These are phyloP conservation scores for Neurospora sublineolata DNA, from an alignment of 495 filamentous ascomycete genomes.

Conservation along the genomic window DNA sequence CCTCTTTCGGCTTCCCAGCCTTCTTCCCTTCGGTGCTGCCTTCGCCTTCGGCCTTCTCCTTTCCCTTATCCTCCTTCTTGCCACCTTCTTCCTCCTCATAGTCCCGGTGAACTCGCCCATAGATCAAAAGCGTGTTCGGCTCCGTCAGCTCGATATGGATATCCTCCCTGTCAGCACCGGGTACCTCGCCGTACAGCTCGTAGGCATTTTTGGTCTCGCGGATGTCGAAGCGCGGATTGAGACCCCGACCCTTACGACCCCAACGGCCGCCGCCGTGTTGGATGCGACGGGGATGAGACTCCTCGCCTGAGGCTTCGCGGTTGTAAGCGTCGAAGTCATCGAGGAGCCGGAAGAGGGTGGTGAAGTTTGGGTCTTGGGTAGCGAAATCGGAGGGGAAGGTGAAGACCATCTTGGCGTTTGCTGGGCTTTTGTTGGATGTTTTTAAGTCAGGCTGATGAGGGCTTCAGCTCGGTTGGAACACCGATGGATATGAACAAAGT, in stretches of 20 bases:
- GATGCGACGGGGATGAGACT: neutral
- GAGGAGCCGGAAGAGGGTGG: conserved; percentile 58
- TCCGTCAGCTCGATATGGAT: conserved; percentile 71
- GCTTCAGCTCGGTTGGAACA: neutral
- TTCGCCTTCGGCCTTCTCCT: neutral
- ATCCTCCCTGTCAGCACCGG: conserved; percentile 60
- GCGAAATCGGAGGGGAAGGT: conserved; percentile 11
- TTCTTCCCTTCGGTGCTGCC: neutral
- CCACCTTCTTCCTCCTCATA: conserved; percentile 14
- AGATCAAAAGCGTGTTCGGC: conserved; percentile 51
- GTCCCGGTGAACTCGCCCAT: conserved; percentile 47
- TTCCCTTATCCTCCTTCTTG: neutral
- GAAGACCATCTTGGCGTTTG: conserved; percentile 17
- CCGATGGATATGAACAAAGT: neutral
- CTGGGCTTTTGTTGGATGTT: neutral
- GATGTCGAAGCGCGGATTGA: conserved; percentile 53
- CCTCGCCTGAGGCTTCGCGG: conserved; percentile 13
- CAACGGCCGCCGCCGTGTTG: neutral
- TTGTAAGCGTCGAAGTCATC: conserved; percentile 53
- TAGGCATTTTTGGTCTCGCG: conserved; percentile 51
- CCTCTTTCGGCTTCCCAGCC: neutral
- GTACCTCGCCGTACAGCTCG: conserved; percentile 69
- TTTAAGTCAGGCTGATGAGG: neutral
- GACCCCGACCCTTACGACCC: conserved; percentile 16
- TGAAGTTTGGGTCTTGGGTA: conserved; percentile 33